These are phyloP conservation scores for Phaeosphaeriaceae sp. DNA, from an alignment of 2,329 filamentous ascomycete genomes.

Conservation along the genomic window DNA sequence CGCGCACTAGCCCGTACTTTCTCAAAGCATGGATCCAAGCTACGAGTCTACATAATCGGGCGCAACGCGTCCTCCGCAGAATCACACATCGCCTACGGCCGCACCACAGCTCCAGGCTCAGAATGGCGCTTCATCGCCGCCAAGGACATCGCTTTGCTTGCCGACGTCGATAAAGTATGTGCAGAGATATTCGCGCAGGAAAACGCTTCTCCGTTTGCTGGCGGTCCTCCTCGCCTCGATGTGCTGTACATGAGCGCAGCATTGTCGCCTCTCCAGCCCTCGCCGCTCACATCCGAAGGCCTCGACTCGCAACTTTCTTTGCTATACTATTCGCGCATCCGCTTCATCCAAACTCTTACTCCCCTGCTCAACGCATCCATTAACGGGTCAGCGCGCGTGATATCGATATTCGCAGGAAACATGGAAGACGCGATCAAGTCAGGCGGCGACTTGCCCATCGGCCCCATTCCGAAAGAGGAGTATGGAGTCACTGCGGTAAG, in stretches of 20 bases:
- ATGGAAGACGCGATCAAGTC: slow-evolving; percentile 34
- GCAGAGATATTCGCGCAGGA: background rate
- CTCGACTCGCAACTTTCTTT: slow-evolving; percentile 38
- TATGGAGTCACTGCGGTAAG: slow-evolving; percentile 40
- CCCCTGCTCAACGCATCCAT: slow-evolving; percentile 39
- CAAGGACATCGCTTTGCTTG: background rate
- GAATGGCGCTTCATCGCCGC: slow-evolving; percentile 44
- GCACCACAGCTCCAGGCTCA: slow-evolving; percentile 34
- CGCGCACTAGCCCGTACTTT: slow-evolving; percentile 24
- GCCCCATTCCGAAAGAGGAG: slow-evolving; percentile 18
- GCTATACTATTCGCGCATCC: slow-evolving; percentile 48
- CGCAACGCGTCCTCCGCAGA: slow-evolving; percentile 45
- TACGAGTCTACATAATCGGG: slow-evolving; percentile 54
- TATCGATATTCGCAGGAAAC: slow-evolving; percentile 45
- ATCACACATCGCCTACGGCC: slow-evolving; percentile 34
- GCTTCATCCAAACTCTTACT: slow-evolving; percentile 48
- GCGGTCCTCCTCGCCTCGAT: slow-evolving; percentile 40
- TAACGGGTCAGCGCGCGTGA: slow-evolving; percentile 27
- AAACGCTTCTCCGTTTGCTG: slow-evolving; percentile 16
- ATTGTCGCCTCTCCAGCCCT: slow-evolving; percentile 46
- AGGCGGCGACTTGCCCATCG: slow-evolving; percentile 33
- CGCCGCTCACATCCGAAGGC: slow-evolving; percentile 48
- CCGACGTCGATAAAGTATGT: background rate
- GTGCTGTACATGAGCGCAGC: slow-evolving; percentile 43
- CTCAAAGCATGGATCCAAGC: slow-evolving; percentile 23